A percentile compares a stretch with the other conserved stretches of the same genome.
These are phyloP conservation scores for Stachybotrys elegans DNA, from an alignment of 2,329 filamentous ascomycete genomes.

Conservation along the genomic window DNA sequence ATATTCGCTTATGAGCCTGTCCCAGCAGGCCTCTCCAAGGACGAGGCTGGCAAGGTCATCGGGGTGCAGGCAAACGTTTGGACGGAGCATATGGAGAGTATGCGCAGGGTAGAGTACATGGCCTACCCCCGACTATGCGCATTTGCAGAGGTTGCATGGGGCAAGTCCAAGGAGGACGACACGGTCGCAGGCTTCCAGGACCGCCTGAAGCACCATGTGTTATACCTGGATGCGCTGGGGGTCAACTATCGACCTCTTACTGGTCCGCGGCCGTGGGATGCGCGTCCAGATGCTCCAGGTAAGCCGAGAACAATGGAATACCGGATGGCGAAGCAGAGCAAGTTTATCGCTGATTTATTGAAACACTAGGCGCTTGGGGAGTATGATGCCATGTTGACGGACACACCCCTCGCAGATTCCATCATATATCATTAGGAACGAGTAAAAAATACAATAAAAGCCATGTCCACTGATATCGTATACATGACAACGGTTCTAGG, in stretches of 20 bases:
- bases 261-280: slow-evolving; percentile 12
- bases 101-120: slow-evolving; percentile 12
- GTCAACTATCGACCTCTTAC: slow-evolving; percentile 10
- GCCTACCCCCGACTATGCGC: slow-evolving; percentile 9
- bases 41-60: slow-evolving; percentile 7
- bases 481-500: no score
- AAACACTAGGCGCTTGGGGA: no score
- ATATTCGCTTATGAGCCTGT: slow-evolving; percentile 10
- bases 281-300: slow-evolving; percentile 9
- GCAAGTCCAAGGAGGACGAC: slow-evolving; percentile 4
- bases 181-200: slow-evolving; percentile 4
- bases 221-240: slow-evolving; percentile 8
- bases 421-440: no score
- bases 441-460: no score
- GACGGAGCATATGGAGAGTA: slow-evolving; percentile 14
- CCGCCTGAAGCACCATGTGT: slow-evolving; percentile 7
- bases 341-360: slow-evolving; percentile 4
- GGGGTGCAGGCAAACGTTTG: slow-evolving; percentile 13
- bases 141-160: slow-evolving; percentile 11
- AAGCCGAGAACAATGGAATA: slow-evolving; percentile 6
- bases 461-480: no score
- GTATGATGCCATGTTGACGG: no score
- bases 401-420: no score
- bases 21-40: slow-evolving; percentile 7
- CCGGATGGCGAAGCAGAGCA: slow-evolving; percentile 2